phyloP scores from a whole-genome alignment of 768 basidiomycete species.

The Boletus subcaerulescens region DNA sequence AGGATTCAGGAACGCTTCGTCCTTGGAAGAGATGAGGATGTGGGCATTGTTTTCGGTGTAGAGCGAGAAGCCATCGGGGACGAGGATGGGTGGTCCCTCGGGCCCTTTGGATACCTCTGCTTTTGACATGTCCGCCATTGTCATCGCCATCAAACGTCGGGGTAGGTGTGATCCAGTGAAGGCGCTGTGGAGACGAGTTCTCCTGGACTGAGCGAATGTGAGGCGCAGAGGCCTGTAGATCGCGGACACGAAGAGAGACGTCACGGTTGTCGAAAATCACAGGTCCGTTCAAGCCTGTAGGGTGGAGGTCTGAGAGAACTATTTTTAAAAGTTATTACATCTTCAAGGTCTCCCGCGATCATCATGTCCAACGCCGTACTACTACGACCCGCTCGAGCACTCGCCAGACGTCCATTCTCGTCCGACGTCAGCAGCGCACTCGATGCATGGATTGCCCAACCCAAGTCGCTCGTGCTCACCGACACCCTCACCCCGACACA shows the following conservation, averaged over 20 bases:
- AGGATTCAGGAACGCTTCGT: constrained; percentile 93
- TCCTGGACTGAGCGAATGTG: constrained; percentile 2
- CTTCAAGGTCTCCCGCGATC: not conserved
- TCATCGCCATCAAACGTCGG: constrained; percentile 7
- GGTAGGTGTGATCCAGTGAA: not conserved
- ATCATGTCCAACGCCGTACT: not conserved
- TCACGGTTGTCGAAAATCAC: constrained; percentile 6
- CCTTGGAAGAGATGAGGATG: constrained; percentile 66
- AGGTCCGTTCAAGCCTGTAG: no score
- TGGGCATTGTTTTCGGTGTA: constrained; percentile 80
- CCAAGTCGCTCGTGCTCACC: constrained; percentile 42
- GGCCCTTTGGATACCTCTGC: not conserved
- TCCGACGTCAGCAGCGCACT: constrained; percentile 27
- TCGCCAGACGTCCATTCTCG: constrained; percentile 10
- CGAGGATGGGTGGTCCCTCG: constrained; percentile 27
- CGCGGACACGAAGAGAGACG: constrained; percentile 12
- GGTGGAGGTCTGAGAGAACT: no score
- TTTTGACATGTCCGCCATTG: not conserved
- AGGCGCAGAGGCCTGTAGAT: constrained; percentile 31
- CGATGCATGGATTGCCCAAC: constrained; percentile 53
- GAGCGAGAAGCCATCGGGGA: constrained; percentile 75
- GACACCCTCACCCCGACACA: constrained; percentile 56
- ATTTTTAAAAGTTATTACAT: no score
- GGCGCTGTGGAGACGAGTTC: not conserved
- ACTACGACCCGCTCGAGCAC: not conserved